Evolutionary conservation across 345 rosid species (phyloP), one percentile per base, ranked within the genome.

Genomic region (Psidium friedrichsthalianum): DNA sequence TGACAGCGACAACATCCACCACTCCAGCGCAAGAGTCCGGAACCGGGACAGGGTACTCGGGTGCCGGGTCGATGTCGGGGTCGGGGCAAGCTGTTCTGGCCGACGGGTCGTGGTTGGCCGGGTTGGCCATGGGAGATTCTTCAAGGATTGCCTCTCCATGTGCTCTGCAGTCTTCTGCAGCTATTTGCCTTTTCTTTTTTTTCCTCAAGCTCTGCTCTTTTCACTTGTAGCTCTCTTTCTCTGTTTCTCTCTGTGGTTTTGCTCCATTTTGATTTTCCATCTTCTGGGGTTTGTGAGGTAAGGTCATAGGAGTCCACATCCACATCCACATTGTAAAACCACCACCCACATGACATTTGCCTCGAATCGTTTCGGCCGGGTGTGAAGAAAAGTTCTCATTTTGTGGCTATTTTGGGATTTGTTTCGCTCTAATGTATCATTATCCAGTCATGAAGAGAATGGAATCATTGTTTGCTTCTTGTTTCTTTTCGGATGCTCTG

Each of bases 71-170:
- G 90, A 82, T 36, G 20, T 89, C 8, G 85, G 87, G 24, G 5
- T 87, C 2, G 93, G 88, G 84, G 83, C 94, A 87, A 12, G 86
- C 98, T 6, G 86, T 93, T 92, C 81, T 96, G 76, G 92, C 92
- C 21, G 99, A 96, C 47, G 98, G 95, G 29, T 92, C 98, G 8
- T 96, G 96, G 94, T 84, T 97, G 88, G 99, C 97, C 78, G 97
- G 98, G 87, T 88, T 97, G 85, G 99, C 98, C 84, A 92, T 95
- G 98, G 99, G 98, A 74, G 93, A 90, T 59, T 91, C 99, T 2
- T 51, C 87, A 80, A 89, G 90, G 88, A 24, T 89, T 25, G 85
- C 87, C 32, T 57, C 88, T 58, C 84, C 87, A 9, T 49, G 54
- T 80, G 55, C 74, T 61, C 49, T 88, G 4, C 88, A 86, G 84